phyloP scores from a whole-genome alignment of 2,329 filamentous ascomycete genomes.

The Exophiala sp. region DNA sequence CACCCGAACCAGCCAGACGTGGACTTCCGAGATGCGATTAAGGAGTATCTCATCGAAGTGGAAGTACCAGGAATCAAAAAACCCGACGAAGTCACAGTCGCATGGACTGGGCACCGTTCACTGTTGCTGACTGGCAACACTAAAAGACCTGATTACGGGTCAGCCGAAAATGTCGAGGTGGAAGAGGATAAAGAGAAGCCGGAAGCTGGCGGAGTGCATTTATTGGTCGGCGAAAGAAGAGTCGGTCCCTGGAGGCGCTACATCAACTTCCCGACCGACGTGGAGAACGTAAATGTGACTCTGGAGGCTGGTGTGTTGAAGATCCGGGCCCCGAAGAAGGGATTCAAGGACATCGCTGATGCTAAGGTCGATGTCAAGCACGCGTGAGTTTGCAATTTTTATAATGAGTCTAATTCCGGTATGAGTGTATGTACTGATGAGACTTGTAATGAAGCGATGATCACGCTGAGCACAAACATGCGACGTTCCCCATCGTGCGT shows the following conservation, averaged over 20 bases:
- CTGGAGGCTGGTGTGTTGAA: slow-evolving; percentile 24
- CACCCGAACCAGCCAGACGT: slow-evolving; percentile 26
- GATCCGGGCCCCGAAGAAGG: slow-evolving; percentile 24
- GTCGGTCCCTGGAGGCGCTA: slow-evolving; percentile 23
- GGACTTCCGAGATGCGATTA: slow-evolving; percentile 22
- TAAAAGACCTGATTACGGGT: slow-evolving; percentile 18
- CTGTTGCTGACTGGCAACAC: slow-evolving; percentile 16
- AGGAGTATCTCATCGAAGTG: slow-evolving; percentile 22
- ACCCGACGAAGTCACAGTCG: slow-evolving; percentile 20
- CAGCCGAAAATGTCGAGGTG: slow-evolving; percentile 14
- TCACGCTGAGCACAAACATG: background rate
- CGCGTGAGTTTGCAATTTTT: slow-evolving; percentile 18
- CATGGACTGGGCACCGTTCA: slow-evolving; percentile 20
- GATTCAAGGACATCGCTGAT: slow-evolving; percentile 11
- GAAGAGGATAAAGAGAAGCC: slow-evolving; percentile 21
- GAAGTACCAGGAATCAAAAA: slow-evolving; percentile 25
- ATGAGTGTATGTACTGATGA: slow-evolving; percentile 3
- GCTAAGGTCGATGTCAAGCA: slow-evolving; percentile 24
- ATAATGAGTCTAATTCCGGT: slow-evolving; percentile 1
- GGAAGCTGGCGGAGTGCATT: slow-evolving; percentile 9
- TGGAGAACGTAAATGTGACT: slow-evolving; percentile 23
- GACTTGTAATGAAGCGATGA: slow-evolving; percentile 5
- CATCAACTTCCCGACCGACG: slow-evolving; percentile 24
- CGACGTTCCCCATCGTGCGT: slow-evolving; percentile 1
- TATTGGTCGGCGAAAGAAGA: slow-evolving; percentile 21